phyloP scores from a whole-genome alignment of 129 eudicot species.

The Rutidosis leptorrhynchoides region DNA sequence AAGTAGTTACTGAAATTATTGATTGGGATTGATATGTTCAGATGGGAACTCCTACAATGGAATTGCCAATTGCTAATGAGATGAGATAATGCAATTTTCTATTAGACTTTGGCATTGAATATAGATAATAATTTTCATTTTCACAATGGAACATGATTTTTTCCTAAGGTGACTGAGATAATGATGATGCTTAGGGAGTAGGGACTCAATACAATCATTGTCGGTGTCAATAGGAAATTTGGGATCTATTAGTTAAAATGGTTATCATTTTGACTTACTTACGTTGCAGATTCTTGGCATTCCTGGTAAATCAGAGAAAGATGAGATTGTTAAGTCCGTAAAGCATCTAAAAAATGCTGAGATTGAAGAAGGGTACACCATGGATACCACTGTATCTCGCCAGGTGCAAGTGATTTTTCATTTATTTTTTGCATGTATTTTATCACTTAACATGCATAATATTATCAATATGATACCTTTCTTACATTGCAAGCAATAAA shows the following conservation, averaged over 20 bases:
- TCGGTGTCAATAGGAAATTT: not conserved
- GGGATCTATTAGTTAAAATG: conserved; percentile 11
- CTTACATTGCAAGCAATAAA: not conserved
- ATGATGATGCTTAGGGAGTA: conserved; percentile 1
- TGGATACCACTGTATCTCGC: conserved; percentile 72
- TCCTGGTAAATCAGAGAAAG: conserved; percentile 81
- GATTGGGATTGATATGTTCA: not conserved
- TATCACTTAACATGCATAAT: not conserved
- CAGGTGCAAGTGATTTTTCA: conserved; percentile 45
- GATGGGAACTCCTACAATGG: not conserved
- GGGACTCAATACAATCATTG: not conserved
- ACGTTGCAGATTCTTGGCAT: conserved; percentile 80
- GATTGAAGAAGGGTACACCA: conserved; percentile 89
- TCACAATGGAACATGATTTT: not conserved
- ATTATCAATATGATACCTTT: not conserved
- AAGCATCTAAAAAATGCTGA: conserved; percentile 76
- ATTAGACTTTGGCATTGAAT: not conserved
- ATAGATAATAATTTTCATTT: not conserved
- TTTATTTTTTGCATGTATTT: not conserved
- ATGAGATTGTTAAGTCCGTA: conserved; percentile 88
- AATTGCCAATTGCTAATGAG: not conserved
- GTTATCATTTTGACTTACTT: conserved; percentile 12
- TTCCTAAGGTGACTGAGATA: not conserved
- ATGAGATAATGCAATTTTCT: conserved; percentile 1
- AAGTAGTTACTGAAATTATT: not conserved